phyloP scores from a whole-genome alignment of 805 yeast species.

The Pichia thaimueangensis region DNA sequence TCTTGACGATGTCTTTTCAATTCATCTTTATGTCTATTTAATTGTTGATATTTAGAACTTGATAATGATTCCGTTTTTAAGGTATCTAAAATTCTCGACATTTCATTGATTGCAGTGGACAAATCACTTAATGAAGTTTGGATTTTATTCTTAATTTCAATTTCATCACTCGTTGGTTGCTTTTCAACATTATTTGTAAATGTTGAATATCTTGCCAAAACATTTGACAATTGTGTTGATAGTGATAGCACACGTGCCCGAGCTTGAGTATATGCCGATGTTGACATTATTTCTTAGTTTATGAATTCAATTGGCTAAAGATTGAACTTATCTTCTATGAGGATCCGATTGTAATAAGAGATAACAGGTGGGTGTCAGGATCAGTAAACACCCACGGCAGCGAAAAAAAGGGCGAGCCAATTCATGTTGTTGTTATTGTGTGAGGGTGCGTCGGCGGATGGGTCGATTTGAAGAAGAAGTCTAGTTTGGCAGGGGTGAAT shows the following conservation, averaged over 20 bases:
- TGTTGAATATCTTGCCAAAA: constrained; percentile 50
- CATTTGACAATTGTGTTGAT: constrained; percentile 61
- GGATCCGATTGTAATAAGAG: too few species aligned
- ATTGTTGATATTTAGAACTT: constrained; percentile 68
- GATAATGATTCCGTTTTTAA: constrained; percentile 1
- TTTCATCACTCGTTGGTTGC: constrained; percentile 45
- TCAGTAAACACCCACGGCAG: neutral
- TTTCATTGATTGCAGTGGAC: constrained; percentile 42
- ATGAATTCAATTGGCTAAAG: too few species aligned
- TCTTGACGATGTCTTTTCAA: constrained; percentile 64
- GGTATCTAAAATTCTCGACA: constrained; percentile 49
- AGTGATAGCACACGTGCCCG: constrained; percentile 62
- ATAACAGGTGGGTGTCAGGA: too few species aligned
- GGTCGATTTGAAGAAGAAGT: too few species aligned
- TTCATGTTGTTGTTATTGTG: neutral
- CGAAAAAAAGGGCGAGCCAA: neutral
- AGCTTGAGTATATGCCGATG: constrained; percentile 53
- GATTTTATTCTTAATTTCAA: constrained; percentile 36
- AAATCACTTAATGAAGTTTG: constrained; percentile 49
- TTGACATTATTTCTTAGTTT: constrained; percentile 15
- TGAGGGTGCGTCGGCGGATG: too few species aligned
- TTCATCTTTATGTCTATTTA: constrained; percentile 74
- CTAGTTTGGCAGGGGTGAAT: constrained; percentile 20
- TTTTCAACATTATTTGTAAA: constrained; percentile 36
- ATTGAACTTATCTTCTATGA: too few species aligned